These are phyloP conservation scores for Plasmodium gonderi DNA, from an alignment of 169 alveolate species.

Conservation along the genomic window DNA sequence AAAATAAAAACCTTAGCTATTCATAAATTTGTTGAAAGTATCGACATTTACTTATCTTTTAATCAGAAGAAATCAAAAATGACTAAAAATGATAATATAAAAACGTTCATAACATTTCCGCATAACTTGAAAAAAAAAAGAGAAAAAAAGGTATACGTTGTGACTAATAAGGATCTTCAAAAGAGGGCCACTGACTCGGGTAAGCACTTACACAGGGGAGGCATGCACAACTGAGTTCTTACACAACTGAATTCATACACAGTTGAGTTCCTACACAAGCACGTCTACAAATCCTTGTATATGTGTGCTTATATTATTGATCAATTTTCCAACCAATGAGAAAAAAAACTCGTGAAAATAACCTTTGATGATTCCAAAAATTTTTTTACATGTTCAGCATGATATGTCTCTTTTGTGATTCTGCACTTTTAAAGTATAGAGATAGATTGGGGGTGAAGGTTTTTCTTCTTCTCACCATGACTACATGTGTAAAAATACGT, in stretches of 20 bases:
- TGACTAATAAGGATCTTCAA: constrained; percentile 23
- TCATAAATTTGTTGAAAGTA: constrained; percentile 72
- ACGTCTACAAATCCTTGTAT: no score
- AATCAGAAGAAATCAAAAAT: constrained; percentile 53
- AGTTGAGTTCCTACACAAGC: background rate
- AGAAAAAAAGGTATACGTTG: constrained; percentile 60
- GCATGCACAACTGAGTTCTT: background rate
- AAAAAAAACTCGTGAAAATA: no score
- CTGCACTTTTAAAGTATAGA: no score
- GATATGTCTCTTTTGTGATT: no score
- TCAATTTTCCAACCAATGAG: no score
- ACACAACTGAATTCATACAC: background rate
- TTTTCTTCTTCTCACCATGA: no score
- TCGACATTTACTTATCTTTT: constrained; percentile 67
- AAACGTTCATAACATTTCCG: constrained; percentile 71
- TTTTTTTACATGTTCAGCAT: no score
- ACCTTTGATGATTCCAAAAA: no score
- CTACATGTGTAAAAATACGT: no score
- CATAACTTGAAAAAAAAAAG: constrained; percentile 71
- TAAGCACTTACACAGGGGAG: background rate
- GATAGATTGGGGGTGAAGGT: no score
- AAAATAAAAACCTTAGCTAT: constrained; percentile 69
- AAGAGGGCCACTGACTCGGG: constrained; percentile 38
- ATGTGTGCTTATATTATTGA: no score
- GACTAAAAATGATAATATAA: constrained; percentile 73